Conservation (phyloP, 1,139 yeast genomes). For the Yamadazyma atmosphaerica region DNA sequence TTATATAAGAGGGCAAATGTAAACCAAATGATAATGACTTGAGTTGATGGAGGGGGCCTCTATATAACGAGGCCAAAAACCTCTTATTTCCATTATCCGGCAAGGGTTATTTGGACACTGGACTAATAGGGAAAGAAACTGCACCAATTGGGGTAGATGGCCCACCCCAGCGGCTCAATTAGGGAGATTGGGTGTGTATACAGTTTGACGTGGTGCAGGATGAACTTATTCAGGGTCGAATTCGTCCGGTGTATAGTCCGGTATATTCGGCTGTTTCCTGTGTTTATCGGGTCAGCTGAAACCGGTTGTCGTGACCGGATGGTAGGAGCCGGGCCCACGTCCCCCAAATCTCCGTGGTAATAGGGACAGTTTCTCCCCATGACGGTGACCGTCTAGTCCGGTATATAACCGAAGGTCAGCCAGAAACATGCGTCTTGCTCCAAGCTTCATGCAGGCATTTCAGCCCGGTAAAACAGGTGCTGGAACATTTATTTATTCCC, state of each 20-base stretch:
- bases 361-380: too few relatives aligned
- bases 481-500: constrained; percentile 1
- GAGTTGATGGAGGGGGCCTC: background rate
- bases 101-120: background rate
- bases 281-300: background rate
- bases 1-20: background rate
- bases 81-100: constrained; percentile 1
- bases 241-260: background rate
- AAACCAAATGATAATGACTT: constrained; percentile 2
- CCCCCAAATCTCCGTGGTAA: background rate
- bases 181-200: background rate
- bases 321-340: background rate
- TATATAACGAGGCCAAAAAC: background rate
- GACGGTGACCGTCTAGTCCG: background rate
- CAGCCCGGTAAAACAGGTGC: constrained; percentile 1
- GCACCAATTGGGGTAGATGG: background rate
- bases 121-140: constrained; percentile 1
- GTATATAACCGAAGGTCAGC: background rate
- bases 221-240: too few relatives aligned
- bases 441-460: background rate
- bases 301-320: background rate
- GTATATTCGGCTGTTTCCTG: background rate
- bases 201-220: background rate
- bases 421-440: background rate
- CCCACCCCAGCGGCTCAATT: background rate